These are phyloP conservation scores for Myriosclerotinia curreyana DNA, from an alignment of 2,329 filamentous ascomycete genomes.

Conservation along the genomic window DNA sequence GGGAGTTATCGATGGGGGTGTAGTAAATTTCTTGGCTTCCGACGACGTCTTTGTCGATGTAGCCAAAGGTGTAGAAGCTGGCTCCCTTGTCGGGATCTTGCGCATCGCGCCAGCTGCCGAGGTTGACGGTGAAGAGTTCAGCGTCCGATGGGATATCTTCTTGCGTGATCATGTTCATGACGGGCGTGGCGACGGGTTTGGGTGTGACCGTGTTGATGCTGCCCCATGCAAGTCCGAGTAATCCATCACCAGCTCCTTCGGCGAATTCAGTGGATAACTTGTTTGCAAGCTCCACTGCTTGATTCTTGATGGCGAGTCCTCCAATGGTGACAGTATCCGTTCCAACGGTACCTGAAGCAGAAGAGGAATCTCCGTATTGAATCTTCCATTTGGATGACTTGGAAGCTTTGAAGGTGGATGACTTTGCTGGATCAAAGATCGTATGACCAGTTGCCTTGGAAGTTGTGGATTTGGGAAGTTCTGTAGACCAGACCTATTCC, in stretches of 20 bases:
- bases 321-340: constrained; percentile 62
- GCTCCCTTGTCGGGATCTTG: constrained; percentile 41
- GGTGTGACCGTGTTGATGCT: constrained; percentile 61
- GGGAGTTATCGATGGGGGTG: constrained; percentile 58
- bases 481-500: constrained; percentile 53
- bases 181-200: constrained; percentile 55
- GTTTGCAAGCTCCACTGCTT: constrained; percentile 63
- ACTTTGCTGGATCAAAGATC: constrained; percentile 59
- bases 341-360: constrained; percentile 62
- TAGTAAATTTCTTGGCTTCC: constrained; percentile 55
- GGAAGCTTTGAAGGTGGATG: constrained; percentile 54
- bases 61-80: constrained; percentile 72
- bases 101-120: constrained; percentile 54
- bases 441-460: constrained; percentile 45
- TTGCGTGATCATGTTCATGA: constrained; percentile 66
- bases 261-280: constrained; percentile 57
- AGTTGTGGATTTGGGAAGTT: constrained; percentile 43
- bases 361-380: constrained; percentile 65
- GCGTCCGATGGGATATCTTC: constrained; percentile 48
- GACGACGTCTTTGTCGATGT: constrained; percentile 62
- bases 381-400: constrained; percentile 59
- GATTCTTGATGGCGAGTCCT: constrained; percentile 57
- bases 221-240: constrained; percentile 64
- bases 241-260: constrained; percentile 56
- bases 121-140: constrained; percentile 57